Evolutionary conservation across 2,329 filamentous ascomycete genomes (phyloP).

Genomic region (Neospermospora avenae): DNA sequence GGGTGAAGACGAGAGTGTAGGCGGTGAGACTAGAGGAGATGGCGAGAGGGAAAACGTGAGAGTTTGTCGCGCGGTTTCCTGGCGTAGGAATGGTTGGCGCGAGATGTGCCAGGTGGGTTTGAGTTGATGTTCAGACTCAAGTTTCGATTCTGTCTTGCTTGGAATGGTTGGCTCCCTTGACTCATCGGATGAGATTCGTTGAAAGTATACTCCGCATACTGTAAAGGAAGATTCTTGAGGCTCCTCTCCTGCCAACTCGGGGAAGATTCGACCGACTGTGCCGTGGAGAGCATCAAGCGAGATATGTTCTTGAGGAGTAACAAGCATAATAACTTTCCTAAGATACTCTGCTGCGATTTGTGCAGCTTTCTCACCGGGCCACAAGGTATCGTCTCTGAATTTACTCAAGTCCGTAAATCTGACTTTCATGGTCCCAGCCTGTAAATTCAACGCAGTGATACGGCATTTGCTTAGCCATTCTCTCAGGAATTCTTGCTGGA

Average conservation of each 20-base stretch:
- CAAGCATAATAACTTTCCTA: conserved; percentile 45
- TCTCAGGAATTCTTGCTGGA: conserved; percentile 51
- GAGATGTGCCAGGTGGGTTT: conserved; percentile 26
- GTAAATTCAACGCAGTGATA: conserved; percentile 35
- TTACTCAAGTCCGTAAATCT: conserved; percentile 16
- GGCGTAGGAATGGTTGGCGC: conserved; percentile 21
- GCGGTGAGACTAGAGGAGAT: too few species aligned
- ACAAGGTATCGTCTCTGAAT: background rate
- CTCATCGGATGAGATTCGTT: background rate
- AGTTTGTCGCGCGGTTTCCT: background rate
- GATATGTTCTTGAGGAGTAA: conserved; percentile 46
- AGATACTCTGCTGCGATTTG: conserved; percentile 43
- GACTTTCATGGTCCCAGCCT: conserved; percentile 36
- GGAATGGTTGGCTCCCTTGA: background rate
- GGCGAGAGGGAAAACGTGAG: background rate
- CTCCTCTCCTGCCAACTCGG: conserved; percentile 20
- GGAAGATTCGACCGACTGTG: conserved; percentile 42
- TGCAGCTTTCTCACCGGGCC: background rate
- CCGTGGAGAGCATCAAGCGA: conserved; percentile 41
- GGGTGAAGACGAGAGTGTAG: background rate
- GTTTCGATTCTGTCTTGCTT: background rate
- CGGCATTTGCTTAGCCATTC: conserved; percentile 48
- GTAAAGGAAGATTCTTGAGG: conserved; percentile 15
- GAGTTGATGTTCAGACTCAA: background rate
- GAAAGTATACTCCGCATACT: conserved; percentile 25